A percentile compares a stretch with the other conserved stretches of the same genome.
Evolutionary conservation across 176 grass and related monocot species (phyloP).

Genomic region (Stipa capillata): DNA sequence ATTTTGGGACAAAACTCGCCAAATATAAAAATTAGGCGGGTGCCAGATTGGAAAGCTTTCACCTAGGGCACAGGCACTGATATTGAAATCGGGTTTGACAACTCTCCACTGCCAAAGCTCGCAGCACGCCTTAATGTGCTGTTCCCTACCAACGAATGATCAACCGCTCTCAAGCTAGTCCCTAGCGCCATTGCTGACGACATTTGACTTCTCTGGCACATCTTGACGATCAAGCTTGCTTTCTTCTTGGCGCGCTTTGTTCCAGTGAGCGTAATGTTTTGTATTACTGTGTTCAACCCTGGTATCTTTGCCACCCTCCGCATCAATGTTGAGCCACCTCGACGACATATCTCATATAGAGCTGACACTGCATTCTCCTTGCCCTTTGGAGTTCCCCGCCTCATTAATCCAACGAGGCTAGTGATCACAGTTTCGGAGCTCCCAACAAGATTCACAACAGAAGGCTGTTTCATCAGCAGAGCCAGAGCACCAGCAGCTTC

Average conservation of each 20-base stretch:
- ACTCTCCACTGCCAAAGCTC: slow-evolving; percentile 51
- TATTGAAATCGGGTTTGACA: slow-evolving; percentile 58
- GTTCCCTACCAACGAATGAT: slow-evolving; percentile 50
- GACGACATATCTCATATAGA: slow-evolving; percentile 79
- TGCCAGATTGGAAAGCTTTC: slow-evolving; percentile 15
- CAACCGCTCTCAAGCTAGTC: slow-evolving; percentile 34
- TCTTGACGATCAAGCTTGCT: slow-evolving; percentile 62
- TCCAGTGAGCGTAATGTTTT: slow-evolving; percentile 54
- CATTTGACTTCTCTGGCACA: slow-evolving; percentile 65
- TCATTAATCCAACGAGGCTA: slow-evolving; percentile 68
- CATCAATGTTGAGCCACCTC: slow-evolving; percentile 43
- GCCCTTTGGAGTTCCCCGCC: slow-evolving; percentile 79
- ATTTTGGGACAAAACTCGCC: slow-evolving; percentile 39
- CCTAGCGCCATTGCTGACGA: slow-evolving; percentile 35
- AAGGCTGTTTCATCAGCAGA: slow-evolving; percentile 65
- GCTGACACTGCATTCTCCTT: slow-evolving; percentile 96
- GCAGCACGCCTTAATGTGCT: slow-evolving; percentile 32
- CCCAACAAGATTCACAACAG: slow-evolving; percentile 54
- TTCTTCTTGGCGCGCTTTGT: slow-evolving; percentile 94
- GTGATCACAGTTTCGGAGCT: slow-evolving; percentile 51
- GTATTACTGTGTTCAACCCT: slow-evolving; percentile 51
- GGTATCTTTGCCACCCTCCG: slow-evolving; percentile 56
- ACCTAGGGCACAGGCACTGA: slow-evolving; percentile 71
- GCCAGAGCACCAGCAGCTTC: slow-evolving; percentile 92
- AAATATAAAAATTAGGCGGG: slow-evolving; percentile 23